Conservation (phyloP, 805 yeast species). For the Ogataea corticis region DNA sequence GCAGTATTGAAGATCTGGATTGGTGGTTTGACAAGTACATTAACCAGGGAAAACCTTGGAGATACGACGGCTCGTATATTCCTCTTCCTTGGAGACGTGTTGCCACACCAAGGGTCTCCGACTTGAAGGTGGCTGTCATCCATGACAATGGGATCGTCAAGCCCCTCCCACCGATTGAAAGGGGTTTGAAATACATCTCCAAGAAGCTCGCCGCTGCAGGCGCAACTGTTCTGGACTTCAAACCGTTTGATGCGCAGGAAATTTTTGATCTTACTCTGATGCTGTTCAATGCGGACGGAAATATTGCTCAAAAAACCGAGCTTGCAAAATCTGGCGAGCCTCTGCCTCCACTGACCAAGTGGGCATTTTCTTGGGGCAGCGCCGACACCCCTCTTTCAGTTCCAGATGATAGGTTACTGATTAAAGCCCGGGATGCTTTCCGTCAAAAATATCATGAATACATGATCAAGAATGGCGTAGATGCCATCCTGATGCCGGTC, state of each 20-base stretch:
- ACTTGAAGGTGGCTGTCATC: constrained; percentile 51
- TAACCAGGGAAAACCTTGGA: constrained; percentile 54
- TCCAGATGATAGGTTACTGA: constrained; percentile 48
- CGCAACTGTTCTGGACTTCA: constrained; percentile 45
- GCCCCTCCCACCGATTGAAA: constrained; percentile 55
- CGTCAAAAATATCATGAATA: constrained; percentile 48
- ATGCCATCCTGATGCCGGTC: constrained; percentile 56
- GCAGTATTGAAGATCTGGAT: constrained; percentile 6
- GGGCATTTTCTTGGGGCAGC: constrained; percentile 49
- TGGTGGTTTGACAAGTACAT: constrained; percentile 43
- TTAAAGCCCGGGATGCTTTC: constrained; percentile 47
- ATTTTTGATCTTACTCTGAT: constrained; percentile 54
- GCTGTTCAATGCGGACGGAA: constrained; percentile 61
- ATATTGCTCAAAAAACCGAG: constrained; percentile 44
- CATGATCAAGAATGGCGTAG: constrained; percentile 48
- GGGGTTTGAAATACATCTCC: constrained; percentile 48
- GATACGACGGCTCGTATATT: constrained; percentile 16
- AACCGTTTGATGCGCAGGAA: constrained; percentile 51
- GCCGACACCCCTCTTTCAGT: constrained; percentile 44
- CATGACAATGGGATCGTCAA: constrained; percentile 56
- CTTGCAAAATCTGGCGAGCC: constrained; percentile 62
- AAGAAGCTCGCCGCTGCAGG: constrained; percentile 51
- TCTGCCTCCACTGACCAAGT: constrained; percentile 50
- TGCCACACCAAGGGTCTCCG: constrained; percentile 28
- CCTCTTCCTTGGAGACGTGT: constrained; percentile 44